A percentile compares a stretch with the other conserved stretches of the same genome.
Conservation (phyloP, 2,329 filamentous ascomycete genomes). For the Phoma herbarum region DNA sequence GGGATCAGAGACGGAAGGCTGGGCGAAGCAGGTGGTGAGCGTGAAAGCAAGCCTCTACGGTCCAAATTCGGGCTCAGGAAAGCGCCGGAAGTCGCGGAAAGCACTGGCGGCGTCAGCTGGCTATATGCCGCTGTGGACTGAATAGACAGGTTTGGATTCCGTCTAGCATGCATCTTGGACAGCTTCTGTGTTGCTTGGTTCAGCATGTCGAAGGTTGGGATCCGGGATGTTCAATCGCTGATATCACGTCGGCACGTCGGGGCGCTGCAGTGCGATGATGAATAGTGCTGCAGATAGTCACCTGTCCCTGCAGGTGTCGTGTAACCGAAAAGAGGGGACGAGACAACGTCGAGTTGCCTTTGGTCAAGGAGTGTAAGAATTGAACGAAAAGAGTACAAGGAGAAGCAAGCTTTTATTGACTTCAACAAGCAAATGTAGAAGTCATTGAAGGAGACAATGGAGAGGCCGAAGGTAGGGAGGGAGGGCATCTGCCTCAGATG, state of each 20-base stretch:
- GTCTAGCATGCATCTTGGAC: slow-evolving; percentile 56
- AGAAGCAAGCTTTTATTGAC: slow-evolving; percentile 13
- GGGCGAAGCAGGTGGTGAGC: slow-evolving; percentile 74
- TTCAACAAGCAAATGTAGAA: slow-evolving; percentile 22
- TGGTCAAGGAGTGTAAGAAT: slow-evolving; percentile 22
- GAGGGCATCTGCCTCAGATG: slow-evolving; percentile 26
- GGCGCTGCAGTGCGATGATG: slow-evolving; percentile 25
- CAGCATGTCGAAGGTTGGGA: slow-evolving; percentile 41
- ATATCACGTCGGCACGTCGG: slow-evolving; percentile 15
- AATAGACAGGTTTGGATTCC: slow-evolving; percentile 58
- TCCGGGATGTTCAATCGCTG: slow-evolving; percentile 8
- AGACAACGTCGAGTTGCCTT: slow-evolving; percentile 26
- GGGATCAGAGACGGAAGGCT: slow-evolving; percentile 73
- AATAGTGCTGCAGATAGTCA: slow-evolving; percentile 22
- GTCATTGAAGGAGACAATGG: slow-evolving; percentile 28
- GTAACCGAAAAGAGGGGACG: slow-evolving; percentile 22
- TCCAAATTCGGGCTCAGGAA: slow-evolving; percentile 48
- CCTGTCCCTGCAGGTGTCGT: slow-evolving; percentile 41
- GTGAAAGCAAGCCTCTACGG: slow-evolving; percentile 68
- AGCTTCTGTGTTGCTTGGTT: slow-evolving; percentile 47
- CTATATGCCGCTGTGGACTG: slow-evolving; percentile 52
- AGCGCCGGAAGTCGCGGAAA: slow-evolving; percentile 48
- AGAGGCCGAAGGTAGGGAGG: slow-evolving; percentile 1
- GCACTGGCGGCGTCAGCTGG: slow-evolving; percentile 41
- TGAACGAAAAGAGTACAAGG: slow-evolving; percentile 31